Percentiles rank a stretch among this genome's conserved stretches.
Conservation (phyloP, 495 filamentous ascomycete species). For the Penicillium mononematosum region DNA sequence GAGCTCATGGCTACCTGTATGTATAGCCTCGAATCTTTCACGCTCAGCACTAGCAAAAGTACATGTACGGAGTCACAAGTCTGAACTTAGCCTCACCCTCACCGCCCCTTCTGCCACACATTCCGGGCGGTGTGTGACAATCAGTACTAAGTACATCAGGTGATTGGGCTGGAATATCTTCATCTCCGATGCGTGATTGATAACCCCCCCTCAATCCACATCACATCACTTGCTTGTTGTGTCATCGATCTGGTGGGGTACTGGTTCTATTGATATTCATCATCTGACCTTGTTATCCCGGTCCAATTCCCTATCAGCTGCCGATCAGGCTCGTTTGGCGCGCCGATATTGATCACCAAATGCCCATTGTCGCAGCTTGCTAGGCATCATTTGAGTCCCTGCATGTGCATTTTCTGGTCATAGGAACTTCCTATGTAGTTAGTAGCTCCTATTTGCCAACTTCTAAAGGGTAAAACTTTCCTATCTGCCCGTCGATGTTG, state of each 20-base stretch:
- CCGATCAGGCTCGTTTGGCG: slow-evolving; percentile 11
- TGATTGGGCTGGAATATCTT: slow-evolving; percentile 35
- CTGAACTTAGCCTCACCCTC: neutral
- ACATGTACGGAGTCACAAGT: neutral
- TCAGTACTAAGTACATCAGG: slow-evolving; percentile 19
- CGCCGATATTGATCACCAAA: slow-evolving; percentile 14
- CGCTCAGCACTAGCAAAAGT: neutral
- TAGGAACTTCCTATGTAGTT: slow-evolving; percentile 20
- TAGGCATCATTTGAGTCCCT: slow-evolving; percentile 13
- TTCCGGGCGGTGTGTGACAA: slow-evolving; percentile 8
- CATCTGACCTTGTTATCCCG: neutral
- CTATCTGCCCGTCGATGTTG: neutral
- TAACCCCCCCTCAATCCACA: slow-evolving; percentile 9
- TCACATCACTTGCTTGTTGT: slow-evolving; percentile 12
- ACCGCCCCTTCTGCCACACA: slow-evolving; percentile 1
- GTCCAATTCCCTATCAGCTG: slow-evolving; percentile 10
- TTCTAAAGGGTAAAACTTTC: slow-evolving; percentile 13
- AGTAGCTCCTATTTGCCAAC: slow-evolving; percentile 4
- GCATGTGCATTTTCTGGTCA: slow-evolving; percentile 16
- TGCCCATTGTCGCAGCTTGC: slow-evolving; percentile 17
- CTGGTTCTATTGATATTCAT: slow-evolving; percentile 9
- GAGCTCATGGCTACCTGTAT: no score
- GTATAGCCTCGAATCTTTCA: neutral
- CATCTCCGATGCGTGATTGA: slow-evolving; percentile 19
- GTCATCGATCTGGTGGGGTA: slow-evolving; percentile 7